Conservation (phyloP, 176 grass and related monocot genomes). For the Raddia guianensis region DNA sequence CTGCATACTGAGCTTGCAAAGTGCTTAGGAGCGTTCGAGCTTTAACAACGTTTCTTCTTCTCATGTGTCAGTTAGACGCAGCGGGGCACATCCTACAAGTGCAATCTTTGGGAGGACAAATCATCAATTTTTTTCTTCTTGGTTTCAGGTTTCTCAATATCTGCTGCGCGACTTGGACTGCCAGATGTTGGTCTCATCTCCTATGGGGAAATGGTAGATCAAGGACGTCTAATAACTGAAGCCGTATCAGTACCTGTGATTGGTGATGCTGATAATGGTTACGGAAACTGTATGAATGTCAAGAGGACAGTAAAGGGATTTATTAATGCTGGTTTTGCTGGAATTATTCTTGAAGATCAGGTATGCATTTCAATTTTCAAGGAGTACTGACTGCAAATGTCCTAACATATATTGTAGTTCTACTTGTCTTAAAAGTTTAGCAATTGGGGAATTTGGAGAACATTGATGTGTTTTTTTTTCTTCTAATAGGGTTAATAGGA, state of each 20-base stretch:
- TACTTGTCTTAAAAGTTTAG: neutral
- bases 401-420: neutral
- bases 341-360: constrained; percentile 98
- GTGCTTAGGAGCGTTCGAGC: neutral
- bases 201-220: constrained; percentile 94
- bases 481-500: too few species aligned
- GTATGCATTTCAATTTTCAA: constrained; percentile 37
- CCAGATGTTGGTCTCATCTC: constrained; percentile 98
- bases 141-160: constrained; percentile 83
- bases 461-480: too few species aligned
- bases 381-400: neutral
- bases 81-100: too few species aligned
- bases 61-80: too few species aligned
- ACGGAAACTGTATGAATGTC: constrained; percentile 90
- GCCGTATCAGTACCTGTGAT: constrained; percentile 81
- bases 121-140: too few species aligned
- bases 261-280: constrained; percentile 96
- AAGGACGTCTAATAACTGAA: constrained; percentile 81
- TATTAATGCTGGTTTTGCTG: constrained; percentile 95
- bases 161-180: constrained; percentile 78
- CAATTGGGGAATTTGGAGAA: neutral
- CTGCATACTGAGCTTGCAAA: neutral
- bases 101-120: too few species aligned
- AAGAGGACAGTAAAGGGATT: constrained; percentile 96
- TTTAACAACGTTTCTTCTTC: neutral